A percentile compares a stretch with the other conserved stretches of the same genome.
phyloP scores from a whole-genome alignment of 176 grass and related monocot species.

The Elaeis guineensis region DNA sequence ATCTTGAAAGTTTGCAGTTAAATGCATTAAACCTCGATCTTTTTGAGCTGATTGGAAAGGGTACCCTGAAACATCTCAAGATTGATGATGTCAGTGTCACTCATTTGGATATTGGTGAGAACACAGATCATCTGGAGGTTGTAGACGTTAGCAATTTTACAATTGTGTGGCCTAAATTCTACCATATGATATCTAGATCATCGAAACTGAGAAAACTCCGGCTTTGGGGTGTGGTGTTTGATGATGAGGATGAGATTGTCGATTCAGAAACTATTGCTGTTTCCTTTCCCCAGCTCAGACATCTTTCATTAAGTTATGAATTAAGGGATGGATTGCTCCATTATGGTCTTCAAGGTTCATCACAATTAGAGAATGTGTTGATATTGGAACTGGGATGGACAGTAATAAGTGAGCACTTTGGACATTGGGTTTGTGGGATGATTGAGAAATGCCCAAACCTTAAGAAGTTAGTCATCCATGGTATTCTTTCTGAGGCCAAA shows the following conservation, averaged over 20 bases:
- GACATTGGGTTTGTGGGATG: constrained; percentile 96
- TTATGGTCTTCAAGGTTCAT: constrained; percentile 66
- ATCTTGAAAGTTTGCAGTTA: constrained; percentile 71
- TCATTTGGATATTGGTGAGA: constrained; percentile 89
- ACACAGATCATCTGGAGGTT: constrained; percentile 61
- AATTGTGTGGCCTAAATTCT: constrained; percentile 91
- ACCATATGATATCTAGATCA: constrained; percentile 73
- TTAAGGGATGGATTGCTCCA: constrained; percentile 75
- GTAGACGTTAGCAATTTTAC: constrained; percentile 92
- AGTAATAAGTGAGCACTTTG: constrained; percentile 90
- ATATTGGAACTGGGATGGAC: constrained; percentile 91
- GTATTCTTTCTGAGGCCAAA: constrained; percentile 88
- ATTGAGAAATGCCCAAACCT: constrained; percentile 92
- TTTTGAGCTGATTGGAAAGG: constrained; percentile 87
- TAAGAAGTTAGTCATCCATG: constrained; percentile 93
- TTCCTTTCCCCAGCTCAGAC: constrained; percentile 78
- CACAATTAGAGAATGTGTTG: constrained; percentile 64
- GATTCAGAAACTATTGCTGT: constrained; percentile 85
- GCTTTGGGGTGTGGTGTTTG: constrained; percentile 94
- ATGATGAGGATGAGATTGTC: constrained; percentile 90
- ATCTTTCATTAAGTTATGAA: constrained; percentile 92
- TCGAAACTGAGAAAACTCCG: constrained; percentile 58
- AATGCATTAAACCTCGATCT: constrained; percentile 93
- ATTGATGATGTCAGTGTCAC: constrained; percentile 96
- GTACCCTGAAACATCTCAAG: constrained; percentile 71